These are phyloP conservation scores for Botryosphaeria agaves DNA, from an alignment of 2,329 filamentous ascomycete genomes.

Conservation along the genomic window DNA sequence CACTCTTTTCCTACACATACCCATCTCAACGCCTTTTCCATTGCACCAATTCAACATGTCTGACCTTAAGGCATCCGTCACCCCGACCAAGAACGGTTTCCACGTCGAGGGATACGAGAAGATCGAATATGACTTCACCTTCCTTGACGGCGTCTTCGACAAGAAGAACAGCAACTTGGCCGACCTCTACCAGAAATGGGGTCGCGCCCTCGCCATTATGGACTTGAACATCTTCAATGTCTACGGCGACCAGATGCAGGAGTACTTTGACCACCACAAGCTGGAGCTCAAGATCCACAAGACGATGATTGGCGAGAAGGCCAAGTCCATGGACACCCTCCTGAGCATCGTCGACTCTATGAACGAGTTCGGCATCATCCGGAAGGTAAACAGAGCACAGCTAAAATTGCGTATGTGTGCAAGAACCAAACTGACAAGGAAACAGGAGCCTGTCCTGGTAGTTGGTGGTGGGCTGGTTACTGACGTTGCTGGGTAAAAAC, in stretches of 20 bases:
- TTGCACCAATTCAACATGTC: constrained; percentile 49
- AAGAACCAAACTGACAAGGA: constrained; percentile 2
- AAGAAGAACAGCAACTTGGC: constrained; percentile 42
- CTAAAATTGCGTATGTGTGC: no score
- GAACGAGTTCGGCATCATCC: constrained; percentile 53
- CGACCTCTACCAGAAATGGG: constrained; percentile 47
- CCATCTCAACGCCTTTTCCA: no score
- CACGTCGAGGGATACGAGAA: constrained; percentile 59
- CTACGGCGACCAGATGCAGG: constrained; percentile 47
- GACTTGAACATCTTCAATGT: constrained; percentile 54
- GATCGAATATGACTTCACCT: constrained; percentile 60
- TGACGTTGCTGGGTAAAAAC: constrained; percentile 51
- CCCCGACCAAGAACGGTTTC: constrained; percentile 46
- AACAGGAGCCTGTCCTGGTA: constrained; percentile 45
- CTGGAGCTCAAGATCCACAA: constrained; percentile 49
- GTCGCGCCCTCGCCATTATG: constrained; percentile 49
- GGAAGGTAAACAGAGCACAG: constrained; percentile 40
- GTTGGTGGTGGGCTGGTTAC: constrained; percentile 55
- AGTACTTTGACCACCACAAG: constrained; percentile 48
- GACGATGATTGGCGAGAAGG: constrained; percentile 60
- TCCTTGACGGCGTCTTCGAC: constrained; percentile 53
- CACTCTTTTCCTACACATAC: no score
- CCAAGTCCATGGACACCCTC: constrained; percentile 54
- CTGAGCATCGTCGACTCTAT: constrained; percentile 55
- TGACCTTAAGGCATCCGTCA: constrained; percentile 48